Evolutionary conservation across 202 grass and related monocot species (phyloP), one percentile per base, ranked within the genome.

Genomic region (Setaria viridis): DNA sequence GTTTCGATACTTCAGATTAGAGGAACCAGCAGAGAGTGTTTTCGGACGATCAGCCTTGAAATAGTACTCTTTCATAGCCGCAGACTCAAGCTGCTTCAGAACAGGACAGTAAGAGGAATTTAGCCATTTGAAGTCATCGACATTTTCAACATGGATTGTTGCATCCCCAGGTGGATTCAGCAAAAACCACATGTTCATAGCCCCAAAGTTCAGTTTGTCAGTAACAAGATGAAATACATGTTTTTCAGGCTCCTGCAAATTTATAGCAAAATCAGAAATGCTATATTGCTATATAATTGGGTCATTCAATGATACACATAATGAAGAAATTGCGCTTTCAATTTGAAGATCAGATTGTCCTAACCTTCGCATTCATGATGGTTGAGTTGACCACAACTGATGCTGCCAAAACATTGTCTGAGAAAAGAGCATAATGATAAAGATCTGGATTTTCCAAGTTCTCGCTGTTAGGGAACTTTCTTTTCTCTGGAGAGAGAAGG

Each of bases 161-260:
- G 88, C 88, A 25, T 86, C 80, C 45, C 82, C 85, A 88, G 88
- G 91, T 70, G 91, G 91, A 87, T 93, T 93, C 62, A 90, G 84
- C 62, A 93, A 88, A 90, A 93, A 88, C 91, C 91, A 93, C 91
- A 93, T 93, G 67, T 85, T 93, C 88, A 93, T 88, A 58, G 91
- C 88, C 60, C 85, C 91, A 35, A 90, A 90, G 74, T 93, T 93
- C 74, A 93, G 75, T 64, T 93, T 93, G 66, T 93, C 91, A 54
- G 91, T 93, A 47, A 93, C 88, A 41, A 90, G 78, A 90, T 93
- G 91, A 76, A 93, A 93, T 46, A 93, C 88, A 90, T 93, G 91
- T 67, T 93, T 93, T 66, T 90, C 88, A 70, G 91, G 91, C n/a
- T 90, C 91, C 91, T 93, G 80, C 47, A 82, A 62, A 54, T 77